Conservation (phyloP, 148 eudicot species). For the Cornus controversa region DNA sequence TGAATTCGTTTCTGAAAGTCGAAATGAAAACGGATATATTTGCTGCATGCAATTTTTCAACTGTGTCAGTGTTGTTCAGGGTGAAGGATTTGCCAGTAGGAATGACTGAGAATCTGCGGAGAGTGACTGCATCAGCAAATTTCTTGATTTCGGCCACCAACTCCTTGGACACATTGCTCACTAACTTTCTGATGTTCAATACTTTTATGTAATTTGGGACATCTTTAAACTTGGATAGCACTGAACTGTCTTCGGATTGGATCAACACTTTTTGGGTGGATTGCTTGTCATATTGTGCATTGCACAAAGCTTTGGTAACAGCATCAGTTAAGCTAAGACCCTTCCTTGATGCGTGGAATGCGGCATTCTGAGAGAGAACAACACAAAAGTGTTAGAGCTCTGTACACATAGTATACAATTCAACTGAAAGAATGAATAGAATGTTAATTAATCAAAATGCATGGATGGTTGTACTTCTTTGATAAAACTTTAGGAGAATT, state of each 20-base stretch:
- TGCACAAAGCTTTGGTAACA: slow-evolving; percentile 53
- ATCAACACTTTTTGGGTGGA: slow-evolving; percentile 66
- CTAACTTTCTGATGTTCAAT: slow-evolving; percentile 30
- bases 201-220: slow-evolving; percentile 53
- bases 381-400: background rate
- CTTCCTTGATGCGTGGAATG: slow-evolving; percentile 72
- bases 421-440: too few relatives aligned
- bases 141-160: slow-evolving; percentile 62
- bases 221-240: slow-evolving; percentile 58
- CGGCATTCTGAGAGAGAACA: slow-evolving; percentile 59
- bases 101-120: slow-evolving; percentile 41
- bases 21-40: slow-evolving; percentile 75
- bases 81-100: slow-evolving; percentile 27
- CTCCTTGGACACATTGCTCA: slow-evolving; percentile 46
- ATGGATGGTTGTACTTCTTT: too few relatives aligned
- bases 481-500: too few relatives aligned
- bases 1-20: slow-evolving; percentile 58
- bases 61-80: slow-evolving; percentile 36
- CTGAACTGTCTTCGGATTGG: slow-evolving; percentile 79
- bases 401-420: too few relatives aligned
- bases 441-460: too few relatives aligned
- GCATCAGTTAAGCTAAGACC: slow-evolving; percentile 59
- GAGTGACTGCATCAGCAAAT: slow-evolving; percentile 68
- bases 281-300: slow-evolving; percentile 67
- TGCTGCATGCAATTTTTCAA: slow-evolving; percentile 66